Evolutionary conservation across 192 early-diverging fungal species (phyloP).

Genomic region (Rhizophagus clarus): DNA sequence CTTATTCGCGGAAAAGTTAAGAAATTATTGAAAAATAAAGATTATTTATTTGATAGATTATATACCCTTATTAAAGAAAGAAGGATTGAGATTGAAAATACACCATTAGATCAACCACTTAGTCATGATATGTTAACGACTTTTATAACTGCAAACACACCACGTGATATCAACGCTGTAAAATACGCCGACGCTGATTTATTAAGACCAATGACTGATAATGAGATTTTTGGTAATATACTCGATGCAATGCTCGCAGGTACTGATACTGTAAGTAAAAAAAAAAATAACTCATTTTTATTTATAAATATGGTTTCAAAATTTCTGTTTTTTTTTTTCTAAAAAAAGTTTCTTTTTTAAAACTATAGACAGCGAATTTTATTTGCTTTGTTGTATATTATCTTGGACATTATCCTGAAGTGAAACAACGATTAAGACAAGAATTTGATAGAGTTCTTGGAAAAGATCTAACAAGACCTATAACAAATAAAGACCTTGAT

Average conservation of each 20-base stretch:
- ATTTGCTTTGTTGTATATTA: background rate
- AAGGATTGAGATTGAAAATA: too few relatives aligned
- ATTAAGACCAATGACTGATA: conserved; percentile 9
- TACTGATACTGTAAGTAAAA: conserved; percentile 7
- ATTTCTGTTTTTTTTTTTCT: background rate
- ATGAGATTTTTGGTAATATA: background rate
- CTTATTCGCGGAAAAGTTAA: background rate
- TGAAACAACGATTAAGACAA: background rate
- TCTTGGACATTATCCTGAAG: too few relatives aligned
- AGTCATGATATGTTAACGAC: too few relatives aligned
- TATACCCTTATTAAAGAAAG: background rate
- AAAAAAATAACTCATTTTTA: background rate
- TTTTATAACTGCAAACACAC: too few relatives aligned
- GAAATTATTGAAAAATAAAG: background rate
- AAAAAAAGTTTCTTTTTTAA: background rate
- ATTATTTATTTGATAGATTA: background rate
- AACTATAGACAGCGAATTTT: conserved; percentile 1
- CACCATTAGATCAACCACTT: too few relatives aligned
- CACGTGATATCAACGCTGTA: too few relatives aligned
- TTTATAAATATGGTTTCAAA: background rate
- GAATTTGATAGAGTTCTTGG: background rate
- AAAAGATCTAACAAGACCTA: background rate
- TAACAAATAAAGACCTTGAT: background rate
- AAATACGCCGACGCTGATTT: too few relatives aligned
- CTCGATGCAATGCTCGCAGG: background rate